These are phyloP conservation scores for Pseudocercospora eumusae DNA, from an alignment of 2,329 filamentous ascomycete species.

Conservation along the genomic window DNA sequence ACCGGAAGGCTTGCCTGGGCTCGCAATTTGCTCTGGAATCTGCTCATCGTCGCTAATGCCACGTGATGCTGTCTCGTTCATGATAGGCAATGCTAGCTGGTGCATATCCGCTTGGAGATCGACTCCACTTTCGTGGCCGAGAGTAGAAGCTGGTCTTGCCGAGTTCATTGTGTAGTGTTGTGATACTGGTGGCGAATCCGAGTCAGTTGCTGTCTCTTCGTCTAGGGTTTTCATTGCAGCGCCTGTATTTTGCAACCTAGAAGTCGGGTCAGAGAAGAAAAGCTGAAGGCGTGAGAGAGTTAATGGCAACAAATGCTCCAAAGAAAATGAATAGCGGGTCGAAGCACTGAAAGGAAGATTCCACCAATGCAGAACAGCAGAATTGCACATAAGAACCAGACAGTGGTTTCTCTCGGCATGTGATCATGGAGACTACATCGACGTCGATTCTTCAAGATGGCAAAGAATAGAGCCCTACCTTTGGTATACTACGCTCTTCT, in stretches of 20 bases:
- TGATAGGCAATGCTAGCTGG: not conserved
- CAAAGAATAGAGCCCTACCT: too few relatives aligned
- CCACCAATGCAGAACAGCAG: too few relatives aligned
- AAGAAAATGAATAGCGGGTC: not conserved
- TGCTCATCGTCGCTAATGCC: slow-evolving; percentile 8
- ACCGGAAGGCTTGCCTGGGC: not conserved
- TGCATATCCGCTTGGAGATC: not conserved
- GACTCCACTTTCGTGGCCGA: not conserved
- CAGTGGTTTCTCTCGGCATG: too few relatives aligned
- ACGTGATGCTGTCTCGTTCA: not conserved
- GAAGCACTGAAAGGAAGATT: too few relatives aligned
- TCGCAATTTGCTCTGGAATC: slow-evolving; percentile 3
- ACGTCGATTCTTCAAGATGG: not conserved
- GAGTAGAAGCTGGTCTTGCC: not conserved
- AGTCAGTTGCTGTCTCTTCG: not conserved
- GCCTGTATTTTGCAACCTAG: not conserved
- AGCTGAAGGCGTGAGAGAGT: not conserved
- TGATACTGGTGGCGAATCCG: not conserved
- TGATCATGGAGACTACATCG: not conserved
- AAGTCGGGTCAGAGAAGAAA: not conserved
- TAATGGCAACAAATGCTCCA: not conserved
- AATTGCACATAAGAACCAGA: too few relatives aligned
- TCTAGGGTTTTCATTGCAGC: not conserved
- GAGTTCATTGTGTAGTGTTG: not conserved
- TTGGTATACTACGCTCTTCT: not conserved